These are phyloP conservation scores for Aspergillus sp. DNA, from an alignment of 2,329 filamentous ascomycete genomes.

Conservation along the genomic window DNA sequence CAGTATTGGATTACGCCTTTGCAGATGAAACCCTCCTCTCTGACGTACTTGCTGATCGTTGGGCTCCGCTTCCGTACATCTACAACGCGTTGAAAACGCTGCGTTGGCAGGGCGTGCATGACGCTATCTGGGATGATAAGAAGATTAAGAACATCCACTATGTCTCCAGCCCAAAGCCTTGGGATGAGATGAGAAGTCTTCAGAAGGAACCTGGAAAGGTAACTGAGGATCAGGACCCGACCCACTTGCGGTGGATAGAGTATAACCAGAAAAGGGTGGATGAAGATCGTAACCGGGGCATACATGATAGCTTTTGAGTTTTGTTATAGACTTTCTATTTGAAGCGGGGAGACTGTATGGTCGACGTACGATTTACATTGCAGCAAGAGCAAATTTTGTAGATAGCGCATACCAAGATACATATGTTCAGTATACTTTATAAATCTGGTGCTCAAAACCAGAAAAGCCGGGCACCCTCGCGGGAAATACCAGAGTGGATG, in stretches of 20 bases:
- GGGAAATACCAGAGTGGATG: neutral
- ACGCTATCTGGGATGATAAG: conserved; percentile 7
- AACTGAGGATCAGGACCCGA: neutral
- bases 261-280: too few species aligned
- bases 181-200: conserved; percentile 5
- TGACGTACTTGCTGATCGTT: conserved; percentile 48
- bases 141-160: conserved; percentile 9
- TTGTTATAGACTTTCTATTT: too few species aligned
- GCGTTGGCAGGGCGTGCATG: conserved; percentile 33
- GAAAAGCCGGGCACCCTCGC: too few species aligned
- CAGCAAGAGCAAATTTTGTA: too few species aligned
- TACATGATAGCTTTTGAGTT: too few species aligned
- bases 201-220: conserved; percentile 12
- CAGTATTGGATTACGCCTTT: neutral
- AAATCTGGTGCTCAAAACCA: too few species aligned
- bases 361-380: too few species aligned
- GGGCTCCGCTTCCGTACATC: conserved; percentile 53
- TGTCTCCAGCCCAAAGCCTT: conserved; percentile 11
- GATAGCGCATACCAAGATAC: too few species aligned
- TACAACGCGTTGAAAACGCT: conserved; percentile 56
- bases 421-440: neutral
- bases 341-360: neutral
- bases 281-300: too few species aligned
- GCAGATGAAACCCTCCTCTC: conserved; percentile 28
- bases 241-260: too few species aligned